These are phyloP conservation scores for Pythium rishiriense DNA, from an alignment of 352 stramenopile genomes.

Conservation along the genomic window DNA sequence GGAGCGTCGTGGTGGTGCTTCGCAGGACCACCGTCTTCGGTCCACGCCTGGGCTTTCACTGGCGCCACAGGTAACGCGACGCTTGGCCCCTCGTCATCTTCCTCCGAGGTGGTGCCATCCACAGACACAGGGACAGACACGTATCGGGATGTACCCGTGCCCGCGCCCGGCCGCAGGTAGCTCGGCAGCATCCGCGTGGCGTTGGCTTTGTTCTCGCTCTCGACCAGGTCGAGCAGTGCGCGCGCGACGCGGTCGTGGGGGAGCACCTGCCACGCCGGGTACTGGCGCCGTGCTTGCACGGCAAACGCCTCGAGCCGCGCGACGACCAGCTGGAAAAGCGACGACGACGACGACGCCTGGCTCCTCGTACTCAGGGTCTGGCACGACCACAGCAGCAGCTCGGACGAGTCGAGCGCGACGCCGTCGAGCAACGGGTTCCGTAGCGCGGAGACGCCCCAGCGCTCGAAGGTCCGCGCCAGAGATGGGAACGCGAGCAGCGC, in stretches of 20 bases:
- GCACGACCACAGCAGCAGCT: constrained; percentile 68
- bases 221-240: constrained; percentile 55
- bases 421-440: constrained; percentile 70
- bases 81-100: too few relatives aligned
- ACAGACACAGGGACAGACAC: background rate
- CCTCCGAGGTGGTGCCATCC: background rate
- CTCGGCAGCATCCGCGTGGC: constrained; percentile 53
- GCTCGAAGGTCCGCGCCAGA: constrained; percentile 44
- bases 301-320: constrained; percentile 60
- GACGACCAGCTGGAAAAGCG: constrained; percentile 55
- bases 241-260: constrained; percentile 48
- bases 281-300: constrained; percentile 36
- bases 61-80: too few relatives aligned
- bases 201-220: constrained; percentile 54
- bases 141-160: too few relatives aligned
- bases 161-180: constrained; percentile 39
- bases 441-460: constrained; percentile 41
- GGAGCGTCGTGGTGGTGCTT: background rate
- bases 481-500: constrained; percentile 38
- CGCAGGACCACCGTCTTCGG: background rate
- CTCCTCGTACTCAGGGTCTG: constrained; percentile 29
- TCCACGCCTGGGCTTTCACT: background rate
- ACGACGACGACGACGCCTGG: constrained; percentile 27
- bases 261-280: constrained; percentile 59
- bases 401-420: constrained; percentile 62